Base-by-base conservation (phyloP, 176 grass and related monocot genomes). In the Tuctoria greenei region DNA sequence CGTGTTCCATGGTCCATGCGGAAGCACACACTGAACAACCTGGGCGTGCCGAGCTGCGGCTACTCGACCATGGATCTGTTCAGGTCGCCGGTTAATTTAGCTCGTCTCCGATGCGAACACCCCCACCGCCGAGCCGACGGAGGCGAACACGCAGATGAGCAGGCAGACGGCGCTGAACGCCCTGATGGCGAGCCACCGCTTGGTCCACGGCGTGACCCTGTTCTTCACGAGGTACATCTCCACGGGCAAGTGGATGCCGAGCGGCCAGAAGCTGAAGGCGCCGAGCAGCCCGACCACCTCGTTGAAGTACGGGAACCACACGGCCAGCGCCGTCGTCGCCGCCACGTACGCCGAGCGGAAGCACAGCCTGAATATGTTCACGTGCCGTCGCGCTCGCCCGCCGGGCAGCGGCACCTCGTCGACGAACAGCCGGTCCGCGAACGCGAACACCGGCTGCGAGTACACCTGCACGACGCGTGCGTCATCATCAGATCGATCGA, bases 291-390 rank as follows among this genome's bases (percentile, higher is more conserved):
- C 95, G 17, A 98, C 31, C 52, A 95, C 67, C 79, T 91, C 45
- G 82, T 95, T 92, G 91, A 92, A 95, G 86, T 80, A 98, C 0
- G 89, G 95, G 62, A 92, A 98, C 66, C 69, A 82, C 76, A 95
- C 84, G 17, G 95, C 87, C 28, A 94, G 56, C 55, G 84, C 79
- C 7, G 95, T 98, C 10, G 85, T 84, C 6, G 78, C 74, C 20
- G 67, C 85, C 39, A 92, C 95, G 71, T 86, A 87, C 20, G 54
- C 54, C 47, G 86, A 88, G 44, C 91, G 88, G 69, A 88, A 87
- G 52, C 88, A 90, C 49, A 90, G 43, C 79, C 90, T 69, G 74
- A 86, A 75, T 45, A 83, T 54, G 64, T 80, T 86, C 45, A 88
- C 58, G 7, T n/a, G n/a, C n/a, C n/a, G n/a, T n/a, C n/a, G n/a